Conservation (phyloP, 2,329 filamentous ascomycete species). For the Colletotrichum neosansevieriae region DNA sequence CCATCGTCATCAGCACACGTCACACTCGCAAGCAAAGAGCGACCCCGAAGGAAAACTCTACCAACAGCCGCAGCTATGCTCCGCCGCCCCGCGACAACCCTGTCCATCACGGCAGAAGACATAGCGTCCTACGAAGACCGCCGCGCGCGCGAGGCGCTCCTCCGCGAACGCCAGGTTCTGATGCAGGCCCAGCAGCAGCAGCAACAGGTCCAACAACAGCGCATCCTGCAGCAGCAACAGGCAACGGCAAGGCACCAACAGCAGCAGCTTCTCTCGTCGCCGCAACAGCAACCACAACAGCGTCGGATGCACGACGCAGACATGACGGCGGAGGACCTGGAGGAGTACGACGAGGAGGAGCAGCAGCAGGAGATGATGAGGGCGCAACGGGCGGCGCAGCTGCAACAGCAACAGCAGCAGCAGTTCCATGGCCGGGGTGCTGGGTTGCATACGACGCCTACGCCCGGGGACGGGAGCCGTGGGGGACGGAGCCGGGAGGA, state of each 20-base stretch:
- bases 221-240: constrained; percentile 35
- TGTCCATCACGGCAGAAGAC: constrained; percentile 77
- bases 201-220: constrained; percentile 21
- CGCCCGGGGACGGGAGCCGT: constrained; percentile 41
- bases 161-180: constrained; percentile 38
- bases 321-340: constrained; percentile 33
- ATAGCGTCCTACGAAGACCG: constrained; percentile 77
- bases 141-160: constrained; percentile 57
- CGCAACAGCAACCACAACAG: constrained; percentile 38
- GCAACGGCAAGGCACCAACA: constrained; percentile 27
- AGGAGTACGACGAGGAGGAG: constrained; percentile 27
- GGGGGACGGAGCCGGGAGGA: constrained; percentile 50
- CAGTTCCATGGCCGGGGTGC: constrained; percentile 33
- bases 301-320: constrained; percentile 29
- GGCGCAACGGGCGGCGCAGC: background rate
- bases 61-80: constrained; percentile 62
- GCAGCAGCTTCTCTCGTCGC: constrained; percentile 37
- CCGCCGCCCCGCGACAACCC: constrained; percentile 74
- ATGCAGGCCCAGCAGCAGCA: constrained; percentile 36
- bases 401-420: constrained; percentile 40
- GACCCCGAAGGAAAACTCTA: background rate
- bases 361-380: constrained; percentile 29
- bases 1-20: no score
- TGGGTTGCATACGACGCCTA: constrained; percentile 45
- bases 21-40: no score